Base-by-base conservation (phyloP, 805 yeast genomes). In the Nakazawaea wickerhamii region DNA sequence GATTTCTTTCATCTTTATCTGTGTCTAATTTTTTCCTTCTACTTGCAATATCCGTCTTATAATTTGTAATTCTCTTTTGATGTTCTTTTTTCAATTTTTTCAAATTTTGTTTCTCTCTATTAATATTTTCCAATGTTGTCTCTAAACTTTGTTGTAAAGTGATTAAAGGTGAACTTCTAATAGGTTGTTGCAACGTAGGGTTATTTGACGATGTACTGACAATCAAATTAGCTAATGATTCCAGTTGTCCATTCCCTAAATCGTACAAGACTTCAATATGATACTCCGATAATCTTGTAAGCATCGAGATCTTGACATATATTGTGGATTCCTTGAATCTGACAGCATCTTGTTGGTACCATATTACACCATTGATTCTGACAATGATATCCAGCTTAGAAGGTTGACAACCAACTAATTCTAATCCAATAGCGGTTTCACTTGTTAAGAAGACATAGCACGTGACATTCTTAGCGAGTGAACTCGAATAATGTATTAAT, bases 91-190 rank as follows among this genome's bases (percentile, higher is more conserved):
- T 73, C 38, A 71, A 57, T 41, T 77, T 76, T 56, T 79, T 81
- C 50, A 80, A 52, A 43, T 73, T 75, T n/a, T 64, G 53, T 51
- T 75, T 73, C 49, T 79, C 86, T 38, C 78, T 75, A 5, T 71
- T 68, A 33, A 81, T 64, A 30, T 76, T 75, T 19, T 75, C 74
- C 48, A 77, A 76, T 0, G 87, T 79, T 0, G 87, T 79, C 26
- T 77, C 68, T 27, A 81, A 73, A 17, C 84, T 77, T 50, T 78
- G 81, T 50, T 81, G 77, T 30, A 82, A 61, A 1, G 89, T 82
- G 1, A 77, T 68, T 35, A 81, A 61, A 0, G 90, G 88, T 1
- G 85, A 53, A 15, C 63, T 55, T 28, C 55, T 60, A 26, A 55
- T 60, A 1, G 67, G 59, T 36, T 62, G 61, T 1, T 64, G 59